Percentiles rank a stretch among this genome's conserved stretches.
These are phyloP conservation scores for Mortierella antarctica DNA, from an alignment of 192 early-diverging fungal species.

Conservation along the genomic window DNA sequence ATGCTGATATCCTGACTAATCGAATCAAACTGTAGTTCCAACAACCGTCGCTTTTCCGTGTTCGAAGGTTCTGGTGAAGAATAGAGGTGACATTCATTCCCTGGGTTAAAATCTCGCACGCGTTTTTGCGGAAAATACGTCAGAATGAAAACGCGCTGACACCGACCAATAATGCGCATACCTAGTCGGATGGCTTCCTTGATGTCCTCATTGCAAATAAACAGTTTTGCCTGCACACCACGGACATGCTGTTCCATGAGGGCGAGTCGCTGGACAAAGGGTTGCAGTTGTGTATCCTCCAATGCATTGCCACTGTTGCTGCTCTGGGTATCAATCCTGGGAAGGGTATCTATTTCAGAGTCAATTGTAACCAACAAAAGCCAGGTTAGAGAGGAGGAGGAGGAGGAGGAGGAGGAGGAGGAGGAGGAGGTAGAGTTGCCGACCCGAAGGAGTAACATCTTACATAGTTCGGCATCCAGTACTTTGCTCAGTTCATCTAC, in stretches of 20 bases:
- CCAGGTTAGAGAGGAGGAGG: not conserved
- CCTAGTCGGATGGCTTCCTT: constrained; percentile 40
- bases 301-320: constrained; percentile 17
- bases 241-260: constrained; percentile 63
- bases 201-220: constrained; percentile 67
- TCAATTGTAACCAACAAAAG: not conserved
- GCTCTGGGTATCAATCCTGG: constrained; percentile 41
- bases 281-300: constrained; percentile 47
- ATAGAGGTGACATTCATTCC: not conserved
- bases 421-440: not conserved
- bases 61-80: constrained; percentile 13
- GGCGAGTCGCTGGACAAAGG: constrained; percentile 60
- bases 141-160: not conserved
- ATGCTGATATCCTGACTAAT: constrained; percentile 58
- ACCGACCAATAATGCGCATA: constrained; percentile 5
- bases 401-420: not conserved
- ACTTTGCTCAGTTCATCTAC: constrained; percentile 54
- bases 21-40: constrained; percentile 60
- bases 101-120: not conserved
- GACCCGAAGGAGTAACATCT: constrained; percentile 5
- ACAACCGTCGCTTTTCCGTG: constrained; percentile 26
- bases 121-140: no score
- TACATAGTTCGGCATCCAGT: constrained; percentile 61
- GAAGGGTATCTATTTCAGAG: constrained; percentile 46
- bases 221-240: constrained; percentile 66